Evolutionary conservation across 1,139 yeast genomes (phyloP).

Genomic region (Saccharomyces hybrid): DNA sequence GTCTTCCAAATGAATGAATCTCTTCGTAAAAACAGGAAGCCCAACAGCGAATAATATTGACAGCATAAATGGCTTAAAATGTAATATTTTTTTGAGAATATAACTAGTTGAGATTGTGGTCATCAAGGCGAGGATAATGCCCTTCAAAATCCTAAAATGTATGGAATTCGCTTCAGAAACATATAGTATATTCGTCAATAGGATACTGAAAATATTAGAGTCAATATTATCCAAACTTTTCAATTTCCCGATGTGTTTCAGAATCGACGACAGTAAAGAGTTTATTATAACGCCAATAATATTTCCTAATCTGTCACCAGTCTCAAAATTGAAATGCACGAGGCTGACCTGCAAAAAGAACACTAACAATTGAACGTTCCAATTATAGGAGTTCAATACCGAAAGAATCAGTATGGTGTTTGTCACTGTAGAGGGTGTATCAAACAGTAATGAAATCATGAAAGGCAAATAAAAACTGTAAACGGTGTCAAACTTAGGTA

Average conservation of each 20-base stretch:
- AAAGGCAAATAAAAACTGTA: constrained; percentile 25
- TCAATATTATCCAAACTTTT: constrained; percentile 34
- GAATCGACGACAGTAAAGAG: constrained; percentile 16
- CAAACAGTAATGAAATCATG: constrained; percentile 19
- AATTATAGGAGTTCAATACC: constrained; percentile 8
- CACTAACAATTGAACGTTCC: neutral
- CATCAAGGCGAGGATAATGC: constrained; percentile 28
- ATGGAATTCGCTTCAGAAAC: constrained; percentile 15
- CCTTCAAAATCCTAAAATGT: constrained; percentile 28
- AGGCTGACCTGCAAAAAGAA: neutral
- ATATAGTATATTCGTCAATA: constrained; percentile 30
- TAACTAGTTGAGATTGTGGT: constrained; percentile 22
- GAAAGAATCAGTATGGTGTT: constrained; percentile 22
- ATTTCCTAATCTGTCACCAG: constrained; percentile 7
- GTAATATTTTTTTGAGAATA: constrained; percentile 9
- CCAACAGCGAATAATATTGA: constrained; percentile 16
- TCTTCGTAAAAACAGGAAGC: constrained; percentile 26
- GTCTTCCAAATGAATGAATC: constrained; percentile 9
- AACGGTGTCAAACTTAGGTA: constrained; percentile 17
- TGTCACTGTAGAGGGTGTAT: constrained; percentile 10
- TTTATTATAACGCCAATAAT: constrained; percentile 25
- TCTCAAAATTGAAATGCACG: constrained; percentile 1
- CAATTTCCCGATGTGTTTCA: constrained; percentile 28
- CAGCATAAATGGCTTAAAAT: constrained; percentile 11
- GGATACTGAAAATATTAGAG: constrained; percentile 32